A percentile compares a stretch with the other conserved stretches of the same genome.
phyloP scores from a whole-genome alignment of 345 rosid genomes.

The Crucihimalaya himalaica region DNA sequence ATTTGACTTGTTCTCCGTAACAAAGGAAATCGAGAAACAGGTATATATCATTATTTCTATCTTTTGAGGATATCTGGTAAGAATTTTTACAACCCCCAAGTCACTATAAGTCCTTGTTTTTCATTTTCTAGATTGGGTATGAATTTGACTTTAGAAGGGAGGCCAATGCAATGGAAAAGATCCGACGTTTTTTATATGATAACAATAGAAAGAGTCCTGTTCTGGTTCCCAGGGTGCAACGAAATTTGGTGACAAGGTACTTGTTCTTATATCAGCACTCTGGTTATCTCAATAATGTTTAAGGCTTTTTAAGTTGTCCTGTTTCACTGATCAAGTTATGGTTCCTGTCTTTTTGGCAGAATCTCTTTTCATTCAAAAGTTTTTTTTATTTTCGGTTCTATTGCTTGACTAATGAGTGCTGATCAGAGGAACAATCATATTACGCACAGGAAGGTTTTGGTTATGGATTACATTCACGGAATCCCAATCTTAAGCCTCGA shows the following conservation, averaged over 20 bases:
- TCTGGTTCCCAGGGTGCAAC: conserved; percentile 64
- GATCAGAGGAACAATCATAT: conserved; percentile 3
- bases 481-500: conserved; percentile 89
- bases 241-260: conserved; percentile 74
- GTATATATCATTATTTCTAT: conserved; percentile 40
- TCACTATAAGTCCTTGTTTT: conserved; percentile 5
- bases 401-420: conserved; percentile 3
- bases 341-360: not conserved
- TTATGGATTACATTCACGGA: conserved; percentile 82
- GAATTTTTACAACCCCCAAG: not conserved
- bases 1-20: conserved; percentile 82
- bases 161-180: conserved; percentile 86
- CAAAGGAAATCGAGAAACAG: conserved; percentile 97
- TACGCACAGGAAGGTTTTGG: conserved; percentile 65
- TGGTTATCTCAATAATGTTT: not conserved
- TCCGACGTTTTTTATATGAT: conserved; percentile 66
- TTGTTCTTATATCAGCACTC: not conserved
- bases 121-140: conserved; percentile 70
- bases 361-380: not conserved
- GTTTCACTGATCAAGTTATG: not conserved
- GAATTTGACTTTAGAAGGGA: conserved; percentile 92
- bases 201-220: conserved; percentile 86
- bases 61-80: not conserved
- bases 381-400: not conserved
- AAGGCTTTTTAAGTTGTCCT: not conserved